A percentile compares a stretch with the other conserved stretches of the same genome.
Conservation (phyloP, 129 eudicot genomes). For the Oenanthe sinensis region DNA sequence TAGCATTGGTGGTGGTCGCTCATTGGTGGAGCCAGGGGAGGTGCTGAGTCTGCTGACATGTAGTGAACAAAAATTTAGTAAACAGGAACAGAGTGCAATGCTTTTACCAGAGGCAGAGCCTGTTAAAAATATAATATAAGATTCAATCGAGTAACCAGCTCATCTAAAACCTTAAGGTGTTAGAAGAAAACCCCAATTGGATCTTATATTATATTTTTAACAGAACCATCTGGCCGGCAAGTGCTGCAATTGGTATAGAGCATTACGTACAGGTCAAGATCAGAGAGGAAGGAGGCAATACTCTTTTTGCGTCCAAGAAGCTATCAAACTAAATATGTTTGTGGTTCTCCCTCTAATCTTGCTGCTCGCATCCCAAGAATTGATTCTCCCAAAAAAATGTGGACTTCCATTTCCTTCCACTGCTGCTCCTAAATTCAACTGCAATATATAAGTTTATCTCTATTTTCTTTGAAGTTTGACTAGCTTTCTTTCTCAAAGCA, state of each 20-base stretch:
- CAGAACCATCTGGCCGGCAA: not conserved
- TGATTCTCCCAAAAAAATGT: not conserved
- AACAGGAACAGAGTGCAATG: not conserved
- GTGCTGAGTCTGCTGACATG: too few relatives aligned
- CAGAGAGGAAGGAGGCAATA: not conserved
- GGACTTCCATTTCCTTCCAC: not conserved
- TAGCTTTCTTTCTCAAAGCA: too few relatives aligned
- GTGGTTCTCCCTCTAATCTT: not conserved
- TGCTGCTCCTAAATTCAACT: not conserved
- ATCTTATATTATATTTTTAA: too few relatives aligned
- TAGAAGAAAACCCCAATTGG: too few relatives aligned
- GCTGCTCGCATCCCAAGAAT: not conserved
- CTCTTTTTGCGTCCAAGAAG: too few relatives aligned
- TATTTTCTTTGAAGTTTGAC: not conserved
- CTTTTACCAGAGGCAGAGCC: not conserved
- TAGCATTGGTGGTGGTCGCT: not conserved
- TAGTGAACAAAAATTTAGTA: too few relatives aligned
- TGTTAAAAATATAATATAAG: too few relatives aligned
- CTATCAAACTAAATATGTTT: too few relatives aligned
- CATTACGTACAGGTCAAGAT: not conserved
- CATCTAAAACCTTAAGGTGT: too few relatives aligned
- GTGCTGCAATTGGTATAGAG: not conserved
- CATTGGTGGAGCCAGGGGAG: not conserved
- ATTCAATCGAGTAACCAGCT: too few relatives aligned
- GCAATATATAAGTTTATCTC: constrained; percentile 1